These are phyloP conservation scores for Leersia perrieri DNA, from an alignment of 176 grass and related monocot species.

Conservation along the genomic window DNA sequence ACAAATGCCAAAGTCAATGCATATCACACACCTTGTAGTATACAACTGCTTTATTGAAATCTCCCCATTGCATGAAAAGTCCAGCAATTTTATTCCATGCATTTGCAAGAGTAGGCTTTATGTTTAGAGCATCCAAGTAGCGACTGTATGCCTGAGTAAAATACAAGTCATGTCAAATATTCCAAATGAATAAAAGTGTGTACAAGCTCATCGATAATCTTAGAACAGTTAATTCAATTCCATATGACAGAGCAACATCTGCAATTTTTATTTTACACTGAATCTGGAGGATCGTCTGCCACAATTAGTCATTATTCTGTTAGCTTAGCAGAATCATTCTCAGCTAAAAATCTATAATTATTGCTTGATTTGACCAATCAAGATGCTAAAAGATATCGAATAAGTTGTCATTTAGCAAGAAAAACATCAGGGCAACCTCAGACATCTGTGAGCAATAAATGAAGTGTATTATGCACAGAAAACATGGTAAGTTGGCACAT, in stretches of 20 bases:
- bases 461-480: background rate
- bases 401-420: background rate
- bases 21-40: constrained; percentile 58
- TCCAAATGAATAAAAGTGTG: background rate
- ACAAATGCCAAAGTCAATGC: constrained; percentile 4
- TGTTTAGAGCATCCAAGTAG: constrained; percentile 57
- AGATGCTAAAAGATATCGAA: background rate
- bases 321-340: background rate
- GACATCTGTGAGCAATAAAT: background rate
- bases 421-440: background rate
- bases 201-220: background rate
- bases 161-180: background rate
- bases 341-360: background rate
- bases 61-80: constrained; percentile 65
- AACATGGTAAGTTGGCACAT: background rate
- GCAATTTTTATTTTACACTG: background rate
- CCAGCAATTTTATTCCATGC: constrained; percentile 78
- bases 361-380: background rate
- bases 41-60: constrained; percentile 56
- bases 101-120: constrained; percentile 65
- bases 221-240: background rate
- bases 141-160: constrained; percentile 65
- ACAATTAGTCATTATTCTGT: background rate
- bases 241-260: background rate
- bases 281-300: background rate